Evolutionary conservation across 495 filamentous ascomycete genomes (phyloP).

Genomic region (Venustampulla echinocandica): DNA sequence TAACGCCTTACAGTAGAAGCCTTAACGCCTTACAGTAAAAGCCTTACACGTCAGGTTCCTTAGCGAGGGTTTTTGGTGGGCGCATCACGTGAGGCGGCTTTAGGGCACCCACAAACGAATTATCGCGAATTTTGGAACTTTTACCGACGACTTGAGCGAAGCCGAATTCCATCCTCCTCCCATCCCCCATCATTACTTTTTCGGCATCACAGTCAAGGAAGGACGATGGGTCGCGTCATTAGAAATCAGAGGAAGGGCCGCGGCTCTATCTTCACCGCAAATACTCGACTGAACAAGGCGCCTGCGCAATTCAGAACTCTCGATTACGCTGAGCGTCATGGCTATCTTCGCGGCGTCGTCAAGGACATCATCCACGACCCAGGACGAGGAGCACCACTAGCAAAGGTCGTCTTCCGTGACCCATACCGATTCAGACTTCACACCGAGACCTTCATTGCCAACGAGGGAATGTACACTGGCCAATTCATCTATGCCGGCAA

Average conservation of each 20-base stretch:
- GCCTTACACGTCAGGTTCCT: too few species aligned
- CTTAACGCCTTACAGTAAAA: too few species aligned
- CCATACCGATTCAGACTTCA: constrained; percentile 83
- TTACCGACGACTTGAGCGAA: too few species aligned
- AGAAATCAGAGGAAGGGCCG: constrained; percentile 97
- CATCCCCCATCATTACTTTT: constrained; percentile 6
- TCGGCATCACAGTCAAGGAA: constrained; percentile 8
- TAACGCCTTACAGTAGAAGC: too few species aligned
- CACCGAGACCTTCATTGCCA: constrained; percentile 98
- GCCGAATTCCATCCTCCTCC: too few species aligned
- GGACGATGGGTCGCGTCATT: constrained; percentile 71
- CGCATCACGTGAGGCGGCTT: too few species aligned
- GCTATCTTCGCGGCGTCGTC: constrained; percentile 92
- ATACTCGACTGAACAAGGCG: constrained; percentile 87
- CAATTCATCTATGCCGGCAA: constrained; percentile 99
- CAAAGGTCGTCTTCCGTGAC: constrained; percentile 91
- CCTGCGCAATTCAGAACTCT: constrained; percentile 85
- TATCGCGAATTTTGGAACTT: too few species aligned
- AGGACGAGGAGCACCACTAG: constrained; percentile 94
- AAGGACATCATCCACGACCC: constrained; percentile 99
- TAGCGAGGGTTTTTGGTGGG: too few species aligned
- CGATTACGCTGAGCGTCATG: constrained; percentile 92
- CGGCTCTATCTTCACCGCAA: constrained; percentile 90
- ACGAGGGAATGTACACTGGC: constrained; percentile 99
- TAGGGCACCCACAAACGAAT: too few species aligned